Conservation (phyloP, 495 filamentous ascomycete genomes). For the Neurospora sp. region DNA sequence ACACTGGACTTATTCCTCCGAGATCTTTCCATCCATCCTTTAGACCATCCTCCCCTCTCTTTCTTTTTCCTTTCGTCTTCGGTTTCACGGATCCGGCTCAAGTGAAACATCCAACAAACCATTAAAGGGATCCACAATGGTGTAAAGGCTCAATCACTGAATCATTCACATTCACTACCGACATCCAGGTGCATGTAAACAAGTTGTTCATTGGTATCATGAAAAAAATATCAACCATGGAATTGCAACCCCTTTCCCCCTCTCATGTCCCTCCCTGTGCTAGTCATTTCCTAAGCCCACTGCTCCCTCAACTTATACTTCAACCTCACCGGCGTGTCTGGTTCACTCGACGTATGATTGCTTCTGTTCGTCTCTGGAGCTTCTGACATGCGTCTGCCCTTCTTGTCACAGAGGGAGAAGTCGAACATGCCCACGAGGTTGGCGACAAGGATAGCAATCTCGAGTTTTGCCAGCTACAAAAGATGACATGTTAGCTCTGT, state of each 20-base stretch:
- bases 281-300: not conserved
- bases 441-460: constrained; percentile 33
- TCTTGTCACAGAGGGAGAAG: constrained; percentile 16
- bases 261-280: not conserved
- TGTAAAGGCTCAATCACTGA: not conserved
- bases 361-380: constrained; percentile 4
- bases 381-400: not conserved
- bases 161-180: not conserved
- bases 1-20: not conserved
- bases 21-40: too few species aligned
- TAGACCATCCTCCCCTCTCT: too few species aligned
- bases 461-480: constrained; percentile 34
- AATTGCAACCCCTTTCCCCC: not conserved
- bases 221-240: not conserved
- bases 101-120: not conserved
- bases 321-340: constrained; percentile 10
- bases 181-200: not conserved
- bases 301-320: constrained; percentile 9
- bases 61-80: too few species aligned
- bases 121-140: not conserved
- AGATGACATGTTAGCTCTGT: not conserved
- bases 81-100: not conserved
- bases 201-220: not conserved
- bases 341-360: constrained; percentile 8
- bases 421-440: constrained; percentile 28